Evolutionary conservation across 495 filamentous ascomycete genomes (phyloP), one percentile per base, ranked within the genome.

Genomic region (Astrothelium macrocarpum): DNA sequence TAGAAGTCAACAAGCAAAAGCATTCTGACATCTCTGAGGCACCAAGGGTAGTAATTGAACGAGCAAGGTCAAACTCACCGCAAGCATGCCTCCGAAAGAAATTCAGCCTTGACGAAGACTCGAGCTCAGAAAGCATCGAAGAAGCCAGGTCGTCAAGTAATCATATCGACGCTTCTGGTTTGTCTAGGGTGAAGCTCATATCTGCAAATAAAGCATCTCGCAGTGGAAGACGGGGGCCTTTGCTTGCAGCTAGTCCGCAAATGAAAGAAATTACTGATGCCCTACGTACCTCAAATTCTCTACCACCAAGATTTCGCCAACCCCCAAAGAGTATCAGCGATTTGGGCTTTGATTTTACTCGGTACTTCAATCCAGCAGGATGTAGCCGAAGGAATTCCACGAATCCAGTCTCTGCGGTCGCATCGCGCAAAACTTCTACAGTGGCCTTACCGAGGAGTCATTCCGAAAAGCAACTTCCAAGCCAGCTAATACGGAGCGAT

Each of bases 331-430:
- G 49, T 20, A 56, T 79, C 43, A 67, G 67, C n/a, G 77, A 81
- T 61, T 53, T 81, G 10, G 77, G 79, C 2, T 66, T 70, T 5
- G 78, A 78, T 63, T 82, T 79, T 62, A 79, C 78, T 14, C 65
- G 79, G 62, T 82, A 81, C 73, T 74, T 71, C 72, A 71, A 67
- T 68, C 68, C 73, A 16, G 49, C 49, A 29, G 49, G 49, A 20
- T 25, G 29, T 29, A 56, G 49, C 20, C 49, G 49, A 7, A 56
- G 25, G 25, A 56, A 29, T 29, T 56, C 49, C 10, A 56, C 25
- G 23, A 26, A 29, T 25, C 49, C 49, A 56, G 49, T 16, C 7
- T 56, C 20, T 29, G 20, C 25, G 10, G 9, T 25, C 20, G 49
- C 7, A 16, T 56, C 49, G 25, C 49, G 49, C 20, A 56, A 56